Evolutionary conservation across 768 basidiomycete genomes (phyloP).

Genomic region (Amanita pseudoporphyria): DNA sequence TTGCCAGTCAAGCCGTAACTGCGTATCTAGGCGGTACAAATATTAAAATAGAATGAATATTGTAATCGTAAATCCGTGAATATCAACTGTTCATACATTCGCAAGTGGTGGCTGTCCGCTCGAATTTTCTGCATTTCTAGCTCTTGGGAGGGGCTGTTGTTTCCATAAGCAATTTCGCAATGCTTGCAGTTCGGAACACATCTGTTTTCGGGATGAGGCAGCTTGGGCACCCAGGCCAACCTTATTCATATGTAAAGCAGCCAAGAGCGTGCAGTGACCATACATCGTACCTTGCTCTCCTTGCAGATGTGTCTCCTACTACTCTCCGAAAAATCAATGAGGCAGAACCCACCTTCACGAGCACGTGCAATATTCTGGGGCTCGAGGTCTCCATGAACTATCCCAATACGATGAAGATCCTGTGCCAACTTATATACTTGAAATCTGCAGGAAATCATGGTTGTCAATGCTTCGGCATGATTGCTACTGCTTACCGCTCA

Average conservation of each 20-base stretch:
- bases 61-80: too few relatives aligned
- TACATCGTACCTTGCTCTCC: slow-evolving; percentile 8
- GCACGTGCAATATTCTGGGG: slow-evolving; percentile 12
- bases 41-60: too few relatives aligned
- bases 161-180: slow-evolving; percentile 17
- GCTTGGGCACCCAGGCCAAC: too few relatives aligned
- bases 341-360: slow-evolving; percentile 12
- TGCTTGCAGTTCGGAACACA: slow-evolving; percentile 13
- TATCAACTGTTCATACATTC: too few relatives aligned
- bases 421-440: slow-evolving; percentile 13
- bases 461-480: slow-evolving; percentile 8
- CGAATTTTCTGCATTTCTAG: too few relatives aligned
- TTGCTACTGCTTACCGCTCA: slow-evolving; percentile 12
- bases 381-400: slow-evolving; percentile 14
- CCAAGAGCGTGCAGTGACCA: slow-evolving; percentile 3
- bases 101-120: too few relatives aligned
- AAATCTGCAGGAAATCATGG: slow-evolving; percentile 12
- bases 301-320: slow-evolving; percentile 11
- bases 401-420: slow-evolving; percentile 14
- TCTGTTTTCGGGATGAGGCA: slow-evolving; percentile 8
- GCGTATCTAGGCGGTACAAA: too few relatives aligned
- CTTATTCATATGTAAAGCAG: slow-evolving; percentile 6
- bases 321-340: slow-evolving; percentile 14
- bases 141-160: not conserved
- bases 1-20: too few relatives aligned